A percentile compares a stretch with the other conserved stretches of the same genome.
Conservation (phyloP, 345 rosid genomes). For the Eucalyptus melliodora region DNA sequence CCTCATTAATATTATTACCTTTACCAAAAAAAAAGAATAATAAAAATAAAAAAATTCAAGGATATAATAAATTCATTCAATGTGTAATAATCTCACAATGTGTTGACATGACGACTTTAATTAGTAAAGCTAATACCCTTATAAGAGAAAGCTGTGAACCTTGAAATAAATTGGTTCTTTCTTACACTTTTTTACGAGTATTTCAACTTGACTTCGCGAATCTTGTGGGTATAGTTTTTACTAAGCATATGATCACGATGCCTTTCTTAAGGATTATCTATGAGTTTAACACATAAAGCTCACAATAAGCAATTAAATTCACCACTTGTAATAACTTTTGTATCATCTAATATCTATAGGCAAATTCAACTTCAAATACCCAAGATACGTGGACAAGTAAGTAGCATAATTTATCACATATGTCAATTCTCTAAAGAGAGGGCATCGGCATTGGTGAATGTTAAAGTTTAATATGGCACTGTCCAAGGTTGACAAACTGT, state of each 20-base stretch:
- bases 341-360: constrained; percentile 6
- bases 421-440: neutral
- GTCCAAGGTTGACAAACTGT: neutral
- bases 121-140: neutral
- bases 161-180: neutral
- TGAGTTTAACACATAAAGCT: neutral
- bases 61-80: neutral
- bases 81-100: neutral
- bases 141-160: neutral
- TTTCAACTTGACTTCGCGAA: neutral
- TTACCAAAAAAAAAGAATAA: too few species aligned
- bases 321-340: constrained; percentile 14
- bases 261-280: neutral
- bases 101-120: neutral
- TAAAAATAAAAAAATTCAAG: neutral
- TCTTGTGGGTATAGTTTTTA: too few species aligned
- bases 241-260: neutral
- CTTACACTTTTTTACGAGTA: neutral
- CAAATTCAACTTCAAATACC: constrained; percentile 7
- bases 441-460: neutral
- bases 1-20: too few species aligned
- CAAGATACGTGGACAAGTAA: constrained; percentile 12
- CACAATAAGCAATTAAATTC: neutral
- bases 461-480: neutral
- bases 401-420: neutral